phyloP scores from a whole-genome alignment of 139 green algal species.

The Chlorokybus atmophyticus region DNA sequence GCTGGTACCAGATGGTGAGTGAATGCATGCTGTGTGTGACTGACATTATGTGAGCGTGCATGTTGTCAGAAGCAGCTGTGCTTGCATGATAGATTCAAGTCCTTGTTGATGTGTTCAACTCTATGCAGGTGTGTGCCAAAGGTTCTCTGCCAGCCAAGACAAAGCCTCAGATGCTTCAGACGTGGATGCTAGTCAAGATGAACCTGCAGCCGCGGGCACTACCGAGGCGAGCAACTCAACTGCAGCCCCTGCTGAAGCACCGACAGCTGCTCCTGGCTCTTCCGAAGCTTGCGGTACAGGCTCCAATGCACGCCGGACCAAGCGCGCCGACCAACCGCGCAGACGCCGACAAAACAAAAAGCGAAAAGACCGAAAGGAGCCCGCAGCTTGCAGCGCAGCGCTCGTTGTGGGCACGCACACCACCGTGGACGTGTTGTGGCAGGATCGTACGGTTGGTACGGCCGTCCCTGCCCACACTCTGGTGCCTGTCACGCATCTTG shows the following conservation, averaged over 20 bases:
- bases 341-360: background rate
- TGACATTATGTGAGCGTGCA: too few species aligned
- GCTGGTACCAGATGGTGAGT: conserved; percentile 1
- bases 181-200: too few species aligned
- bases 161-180: too few species aligned
- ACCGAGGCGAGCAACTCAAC: background rate
- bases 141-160: too few species aligned
- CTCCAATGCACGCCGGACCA: too few species aligned
- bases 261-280: background rate
- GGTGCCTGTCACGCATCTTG: conserved; percentile 29
- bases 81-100: too few species aligned
- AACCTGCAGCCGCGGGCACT: background rate
- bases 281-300: background rate
- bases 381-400: too few species aligned
- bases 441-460: conserved; percentile 19
- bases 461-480: conserved; percentile 9
- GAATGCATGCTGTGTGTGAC: too few species aligned
- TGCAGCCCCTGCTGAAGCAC: background rate
- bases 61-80: too few species aligned
- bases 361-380: background rate
- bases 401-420: conserved; percentile 19
- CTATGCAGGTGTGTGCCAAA: too few species aligned
- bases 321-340: background rate
- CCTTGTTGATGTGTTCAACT: too few species aligned
- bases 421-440: conserved; percentile 32